phyloP scores from a whole-genome alignment of 2,329 filamentous ascomycete genomes.

The Metarhizium guizhouense region DNA sequence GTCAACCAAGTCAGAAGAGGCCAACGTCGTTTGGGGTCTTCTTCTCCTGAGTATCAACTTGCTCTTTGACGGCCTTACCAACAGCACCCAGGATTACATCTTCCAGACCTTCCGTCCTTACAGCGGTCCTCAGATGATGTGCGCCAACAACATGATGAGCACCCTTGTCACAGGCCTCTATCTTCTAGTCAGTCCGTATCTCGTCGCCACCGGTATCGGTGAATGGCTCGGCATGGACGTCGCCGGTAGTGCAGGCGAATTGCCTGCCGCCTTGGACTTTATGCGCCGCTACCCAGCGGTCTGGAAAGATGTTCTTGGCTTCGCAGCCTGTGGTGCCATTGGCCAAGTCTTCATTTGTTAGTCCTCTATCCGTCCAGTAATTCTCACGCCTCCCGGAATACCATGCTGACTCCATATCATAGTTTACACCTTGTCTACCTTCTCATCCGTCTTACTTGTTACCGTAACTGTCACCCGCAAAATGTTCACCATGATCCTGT shows the following conservation, averaged over 20 bases:
- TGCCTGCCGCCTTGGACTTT: conserved; percentile 71
- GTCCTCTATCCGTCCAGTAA: conserved; percentile 13
- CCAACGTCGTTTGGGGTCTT: conserved; percentile 68
- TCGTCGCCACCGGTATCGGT: conserved; percentile 59
- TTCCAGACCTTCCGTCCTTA: conserved; percentile 74
- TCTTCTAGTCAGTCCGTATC: conserved; percentile 67
- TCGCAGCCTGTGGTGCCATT: conserved; percentile 81
- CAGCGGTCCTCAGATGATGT: conserved; percentile 98
- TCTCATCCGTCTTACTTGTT: conserved; percentile 84
- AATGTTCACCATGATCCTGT: conserved; percentile 98
- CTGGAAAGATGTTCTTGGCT: conserved; percentile 80
- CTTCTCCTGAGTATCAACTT: conserved; percentile 81
- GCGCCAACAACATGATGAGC: conserved; percentile 85
- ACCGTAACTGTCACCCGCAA: conserved; percentile 97
- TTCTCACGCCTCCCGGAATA: neutral
- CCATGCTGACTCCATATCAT: conserved; percentile 11
- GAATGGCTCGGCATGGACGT: conserved; percentile 59
- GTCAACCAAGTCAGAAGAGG: conserved; percentile 33
- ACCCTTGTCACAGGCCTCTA: conserved; percentile 70
- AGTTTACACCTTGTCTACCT: conserved; percentile 88
- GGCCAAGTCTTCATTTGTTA: conserved; percentile 92
- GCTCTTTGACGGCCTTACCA: conserved; percentile 91
- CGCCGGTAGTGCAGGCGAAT: conserved; percentile 61
- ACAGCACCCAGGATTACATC: conserved; percentile 93
- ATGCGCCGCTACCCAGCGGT: conserved; percentile 71